Percentiles rank a stretch among this genome's conserved stretches.
Conservation (phyloP, 2,329 filamentous ascomycete species). For the Cladorrhinum sp. region DNA sequence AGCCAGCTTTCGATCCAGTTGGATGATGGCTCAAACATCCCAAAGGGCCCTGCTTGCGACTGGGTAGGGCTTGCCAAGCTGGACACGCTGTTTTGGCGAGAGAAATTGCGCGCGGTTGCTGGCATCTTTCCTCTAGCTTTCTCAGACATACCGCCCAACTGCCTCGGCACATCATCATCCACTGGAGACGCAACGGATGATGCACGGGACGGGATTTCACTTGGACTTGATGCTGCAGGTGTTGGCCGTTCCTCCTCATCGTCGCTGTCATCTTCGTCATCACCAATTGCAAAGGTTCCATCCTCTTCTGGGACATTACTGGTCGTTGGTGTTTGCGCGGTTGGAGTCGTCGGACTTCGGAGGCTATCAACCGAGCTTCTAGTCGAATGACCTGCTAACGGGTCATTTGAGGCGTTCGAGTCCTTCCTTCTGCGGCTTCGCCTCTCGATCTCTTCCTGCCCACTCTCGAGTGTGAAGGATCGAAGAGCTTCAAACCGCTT, state of each 20-base stretch:
- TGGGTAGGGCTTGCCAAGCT: slow-evolving; percentile 67
- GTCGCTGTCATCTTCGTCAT: slow-evolving; percentile 66
- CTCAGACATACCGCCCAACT: slow-evolving; percentile 90
- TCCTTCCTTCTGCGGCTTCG: slow-evolving; percentile 70
- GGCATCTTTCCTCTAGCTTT: slow-evolving; percentile 97
- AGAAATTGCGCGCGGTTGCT: slow-evolving; percentile 76
- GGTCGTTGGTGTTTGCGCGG: slow-evolving; percentile 54
- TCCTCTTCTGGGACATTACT: slow-evolving; percentile 75
- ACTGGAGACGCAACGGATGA: slow-evolving; percentile 64
- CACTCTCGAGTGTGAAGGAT: slow-evolving; percentile 86
- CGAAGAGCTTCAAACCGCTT: slow-evolving; percentile 82
- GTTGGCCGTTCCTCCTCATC: slow-evolving; percentile 52
- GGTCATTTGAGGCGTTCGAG: slow-evolving; percentile 47
- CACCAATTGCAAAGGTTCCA: slow-evolving; percentile 81
- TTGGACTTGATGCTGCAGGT: slow-evolving; percentile 61
- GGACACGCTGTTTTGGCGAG: slow-evolving; percentile 83
- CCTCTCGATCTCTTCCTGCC: slow-evolving; percentile 85
- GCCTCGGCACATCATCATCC: slow-evolving; percentile 77
- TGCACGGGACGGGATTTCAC: slow-evolving; percentile 59
- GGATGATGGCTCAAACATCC: slow-evolving; percentile 72
- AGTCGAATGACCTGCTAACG: slow-evolving; percentile 46
- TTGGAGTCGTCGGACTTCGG: slow-evolving; percentile 56
- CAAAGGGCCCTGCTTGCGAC: slow-evolving; percentile 61
- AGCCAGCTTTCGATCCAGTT: slow-evolving; percentile 93
- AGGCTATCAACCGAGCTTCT: slow-evolving; percentile 66